Conservation (phyloP, 192 early-diverging fungal species). For the Coemansia biformis region DNA sequence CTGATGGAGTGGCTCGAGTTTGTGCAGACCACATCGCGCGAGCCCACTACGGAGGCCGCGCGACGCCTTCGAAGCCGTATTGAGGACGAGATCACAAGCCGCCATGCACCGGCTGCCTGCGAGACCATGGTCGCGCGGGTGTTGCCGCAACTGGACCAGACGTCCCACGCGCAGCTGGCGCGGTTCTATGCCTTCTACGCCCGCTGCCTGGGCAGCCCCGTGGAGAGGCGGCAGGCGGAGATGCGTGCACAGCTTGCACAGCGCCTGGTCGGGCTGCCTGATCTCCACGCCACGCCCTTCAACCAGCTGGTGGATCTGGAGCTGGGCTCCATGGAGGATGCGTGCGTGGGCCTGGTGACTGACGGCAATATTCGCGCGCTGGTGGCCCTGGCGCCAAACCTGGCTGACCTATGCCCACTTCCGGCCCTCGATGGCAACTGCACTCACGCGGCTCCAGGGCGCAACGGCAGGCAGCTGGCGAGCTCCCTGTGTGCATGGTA, state of each 20-base stretch:
- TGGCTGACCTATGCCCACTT: no score
- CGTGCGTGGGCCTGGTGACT: background rate
- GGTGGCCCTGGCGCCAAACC: no score
- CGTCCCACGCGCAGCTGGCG: constrained; percentile 7
- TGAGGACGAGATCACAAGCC: constrained; percentile 15
- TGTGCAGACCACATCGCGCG: constrained; percentile 18
- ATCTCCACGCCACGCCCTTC: background rate
- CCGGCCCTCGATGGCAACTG: no score
- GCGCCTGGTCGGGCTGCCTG: background rate
- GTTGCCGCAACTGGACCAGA: constrained; percentile 21
- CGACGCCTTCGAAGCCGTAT: constrained; percentile 6
- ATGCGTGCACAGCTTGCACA: constrained; percentile 10
- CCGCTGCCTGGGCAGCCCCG: background rate
- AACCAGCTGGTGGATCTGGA: constrained; percentile 2
- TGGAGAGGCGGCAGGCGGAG: constrained; percentile 4
- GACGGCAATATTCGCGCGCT: background rate
- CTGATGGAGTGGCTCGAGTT: constrained; percentile 43
- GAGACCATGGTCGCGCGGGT: constrained; percentile 4
- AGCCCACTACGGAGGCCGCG: constrained; percentile 1
- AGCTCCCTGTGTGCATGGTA: no score
- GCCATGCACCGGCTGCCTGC: constrained; percentile 8
- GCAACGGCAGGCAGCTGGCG: no score
- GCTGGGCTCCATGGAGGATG: background rate
- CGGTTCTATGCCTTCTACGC: constrained; percentile 21
- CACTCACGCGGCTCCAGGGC: no score